Evolutionary conservation across 2,329 filamentous ascomycete genomes (phyloP), one percentile per base, ranked within the genome.

Genomic region (Talaromyces islandicus): DNA sequence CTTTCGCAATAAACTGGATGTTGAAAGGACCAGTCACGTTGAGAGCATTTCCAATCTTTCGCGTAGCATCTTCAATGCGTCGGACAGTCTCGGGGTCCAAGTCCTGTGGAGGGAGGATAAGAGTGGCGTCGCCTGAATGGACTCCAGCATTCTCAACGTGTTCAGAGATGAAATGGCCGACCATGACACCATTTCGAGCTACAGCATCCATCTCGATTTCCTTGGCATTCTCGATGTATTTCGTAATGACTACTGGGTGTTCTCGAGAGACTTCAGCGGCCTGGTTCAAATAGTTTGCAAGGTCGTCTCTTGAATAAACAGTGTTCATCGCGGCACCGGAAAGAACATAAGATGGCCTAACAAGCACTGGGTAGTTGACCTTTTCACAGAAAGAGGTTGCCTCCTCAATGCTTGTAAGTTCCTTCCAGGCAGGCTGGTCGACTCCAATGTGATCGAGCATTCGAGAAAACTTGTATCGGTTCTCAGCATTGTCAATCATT

Each of bases 191-290:
- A 67, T 95, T 89, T 69, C 88, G 88, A 58, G 93, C 94, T 51
- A 99, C 94, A 46, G 94, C 94, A 69, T 99, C 94, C 94, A 99
- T 97, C 77, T 99, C 94, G 64, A 99, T 97, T 76, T 99, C 94
- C 82, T 99, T 97, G 65, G 94, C 94, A 67, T 96, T 94, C 81
- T 99, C 94, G 66, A 99, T 97, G 78, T 97, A 99, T 80, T 99
- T 99, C 63, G 93, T 97, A 71, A 99, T 97, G 63, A 99, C 94
- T 11, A 99, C 94, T 0, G 94, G 94, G 74, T 97, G 91, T 64
- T 97, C 93, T 64, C 90, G 87, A 6, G 94, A 97, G 53, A 99
- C 94, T 65, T 96, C 92, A 7, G 85, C 90, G 58, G 94, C 94
- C 77, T 97, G 93, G 65, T 90, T 85, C 51, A 99, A 82, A 76